These are phyloP conservation scores for Penicillium glabrum DNA, from an alignment of 2,329 filamentous ascomycete species.

Conservation along the genomic window DNA sequence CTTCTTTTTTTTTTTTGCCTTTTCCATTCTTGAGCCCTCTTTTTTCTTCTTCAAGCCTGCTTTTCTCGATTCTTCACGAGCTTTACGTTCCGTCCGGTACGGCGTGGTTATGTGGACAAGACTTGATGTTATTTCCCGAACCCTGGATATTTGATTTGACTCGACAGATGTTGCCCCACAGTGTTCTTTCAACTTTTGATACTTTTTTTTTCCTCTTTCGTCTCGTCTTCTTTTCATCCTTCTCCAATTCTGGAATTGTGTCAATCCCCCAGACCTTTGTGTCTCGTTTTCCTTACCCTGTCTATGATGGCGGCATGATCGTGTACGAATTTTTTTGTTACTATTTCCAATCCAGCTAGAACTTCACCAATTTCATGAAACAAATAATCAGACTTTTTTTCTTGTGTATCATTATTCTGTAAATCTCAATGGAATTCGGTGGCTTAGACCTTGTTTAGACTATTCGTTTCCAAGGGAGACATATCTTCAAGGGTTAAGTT, in stretches of 20 bases:
- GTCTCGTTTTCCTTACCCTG: conserved; percentile 17
- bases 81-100: conserved; percentile 22
- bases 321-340: conserved; percentile 22
- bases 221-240: conserved; percentile 9
- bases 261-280: conserved; percentile 8
- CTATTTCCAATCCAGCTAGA: conserved; percentile 3
- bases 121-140: conserved; percentile 13
- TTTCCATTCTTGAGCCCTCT: conserved; percentile 7
- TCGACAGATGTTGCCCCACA: conserved; percentile 1
- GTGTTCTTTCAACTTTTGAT: conserved; percentile 2
- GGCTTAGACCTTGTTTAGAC: neutral
- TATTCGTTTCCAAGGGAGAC: neutral
- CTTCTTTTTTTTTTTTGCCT: neutral
- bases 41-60: conserved; percentile 3
- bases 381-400: neutral
- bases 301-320: conserved; percentile 31
- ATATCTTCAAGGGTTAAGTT: neutral
- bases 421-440: neutral
- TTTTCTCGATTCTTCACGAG: conserved; percentile 17
- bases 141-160: conserved; percentile 10
- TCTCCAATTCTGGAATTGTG: conserved; percentile 14
- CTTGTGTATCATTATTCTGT: neutral
- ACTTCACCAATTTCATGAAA: neutral
- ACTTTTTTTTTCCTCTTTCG: conserved; percentile 8
- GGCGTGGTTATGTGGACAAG: conserved; percentile 1